Conservation (phyloP, 805 yeast genomes). For the Kurtzmaniella cleridarum region DNA sequence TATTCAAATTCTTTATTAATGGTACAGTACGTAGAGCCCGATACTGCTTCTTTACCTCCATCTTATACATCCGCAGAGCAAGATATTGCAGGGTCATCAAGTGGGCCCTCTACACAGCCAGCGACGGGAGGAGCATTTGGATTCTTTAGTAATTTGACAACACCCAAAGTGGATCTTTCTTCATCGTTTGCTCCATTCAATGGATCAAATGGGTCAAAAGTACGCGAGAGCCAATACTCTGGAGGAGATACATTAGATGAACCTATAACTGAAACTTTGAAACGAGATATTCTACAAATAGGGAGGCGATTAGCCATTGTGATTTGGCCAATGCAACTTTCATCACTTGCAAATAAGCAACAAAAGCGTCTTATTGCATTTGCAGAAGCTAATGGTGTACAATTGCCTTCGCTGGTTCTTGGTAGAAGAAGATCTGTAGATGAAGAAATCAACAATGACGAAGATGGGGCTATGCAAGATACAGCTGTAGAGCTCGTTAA, state of each 20-base stretch:
- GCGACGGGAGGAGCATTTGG: neutral
- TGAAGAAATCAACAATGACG: conserved; percentile 17
- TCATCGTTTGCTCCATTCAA: conserved; percentile 29
- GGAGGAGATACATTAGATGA: conserved; percentile 75
- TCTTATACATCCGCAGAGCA: too few species aligned
- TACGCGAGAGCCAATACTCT: conserved; percentile 47
- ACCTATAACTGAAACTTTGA: conserved; percentile 54
- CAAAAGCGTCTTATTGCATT: conserved; percentile 28
- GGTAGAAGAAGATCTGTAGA: conserved; percentile 22
- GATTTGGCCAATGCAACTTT: conserved; percentile 41
- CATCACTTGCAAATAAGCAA: conserved; percentile 29
- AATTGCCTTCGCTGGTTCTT: conserved; percentile 29
- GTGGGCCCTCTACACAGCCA: neutral
- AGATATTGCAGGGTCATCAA: too few species aligned
- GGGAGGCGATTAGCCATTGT: conserved; percentile 32
- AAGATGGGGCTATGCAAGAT: conserved; percentile 18
- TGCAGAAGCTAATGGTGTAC: conserved; percentile 32
- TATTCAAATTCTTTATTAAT: too few species aligned
- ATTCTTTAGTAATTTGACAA: conserved; percentile 1
- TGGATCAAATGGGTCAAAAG: conserved; percentile 14
- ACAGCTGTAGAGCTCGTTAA: conserved; percentile 9
- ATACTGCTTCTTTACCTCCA: neutral
- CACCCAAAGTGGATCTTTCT: conserved; percentile 29
- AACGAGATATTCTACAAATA: conserved; percentile 32
- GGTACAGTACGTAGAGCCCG: conserved; percentile 3